Conservation (phyloP, 441 rosid genomes). For the Erysimum cheiri region DNA sequence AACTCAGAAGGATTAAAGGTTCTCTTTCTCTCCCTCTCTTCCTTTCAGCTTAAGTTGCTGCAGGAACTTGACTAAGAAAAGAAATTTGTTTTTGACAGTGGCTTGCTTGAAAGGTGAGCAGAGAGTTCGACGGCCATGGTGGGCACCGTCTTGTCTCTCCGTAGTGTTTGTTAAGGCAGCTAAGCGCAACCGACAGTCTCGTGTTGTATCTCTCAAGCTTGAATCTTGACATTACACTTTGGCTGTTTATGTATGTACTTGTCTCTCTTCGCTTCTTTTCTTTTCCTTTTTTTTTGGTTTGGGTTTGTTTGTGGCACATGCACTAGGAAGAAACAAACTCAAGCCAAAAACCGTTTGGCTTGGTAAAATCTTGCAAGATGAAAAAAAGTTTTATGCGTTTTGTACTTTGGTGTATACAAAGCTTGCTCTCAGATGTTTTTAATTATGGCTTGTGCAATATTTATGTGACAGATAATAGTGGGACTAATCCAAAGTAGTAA, state of each 20-base stretch:
- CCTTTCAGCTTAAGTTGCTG: constrained; percentile 2
- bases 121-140: constrained; percentile 95
- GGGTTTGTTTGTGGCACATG: constrained; percentile 43
- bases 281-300: constrained; percentile 29
- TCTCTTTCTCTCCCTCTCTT: constrained; percentile 2
- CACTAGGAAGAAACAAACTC: constrained; percentile 42
- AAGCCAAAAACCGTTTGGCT: constrained; percentile 40
- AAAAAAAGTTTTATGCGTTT: constrained; percentile 28
- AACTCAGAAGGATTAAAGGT: constrained; percentile 98
- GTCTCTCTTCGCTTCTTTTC: constrained; percentile 49
- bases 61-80: constrained; percentile 7
- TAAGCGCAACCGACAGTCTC: constrained; percentile 90
- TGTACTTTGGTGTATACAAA: constrained; percentile 46
- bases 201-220: constrained; percentile 96
- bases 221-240: constrained; percentile 71
- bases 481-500: constrained; percentile 15
- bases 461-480: constrained; percentile 30
- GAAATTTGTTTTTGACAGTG: constrained; percentile 50
- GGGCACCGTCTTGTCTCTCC: constrained; percentile 96
- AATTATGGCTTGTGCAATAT: constrained; percentile 37
- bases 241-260: constrained; percentile 57
- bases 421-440: constrained; percentile 39
- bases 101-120: constrained; percentile 99
- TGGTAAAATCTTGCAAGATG: constrained; percentile 36
- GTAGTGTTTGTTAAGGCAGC: constrained; percentile 82